A percentile compares a stretch with the other conserved stretches of the same genome.
These are phyloP conservation scores for Suhomyces wounanorum DNA, from an alignment of 1,139 yeast genomes.

Conservation along the genomic window DNA sequence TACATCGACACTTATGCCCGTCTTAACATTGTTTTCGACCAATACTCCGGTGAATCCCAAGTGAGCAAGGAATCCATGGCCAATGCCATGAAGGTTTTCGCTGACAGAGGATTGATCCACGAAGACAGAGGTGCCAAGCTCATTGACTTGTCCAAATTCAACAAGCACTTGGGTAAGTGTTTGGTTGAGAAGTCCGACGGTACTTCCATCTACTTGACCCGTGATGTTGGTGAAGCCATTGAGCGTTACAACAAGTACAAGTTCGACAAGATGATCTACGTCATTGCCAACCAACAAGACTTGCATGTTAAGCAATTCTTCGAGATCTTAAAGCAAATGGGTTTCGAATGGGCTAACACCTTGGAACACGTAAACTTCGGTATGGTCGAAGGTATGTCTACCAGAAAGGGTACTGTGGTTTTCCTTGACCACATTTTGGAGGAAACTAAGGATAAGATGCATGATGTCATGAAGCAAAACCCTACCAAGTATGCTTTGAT, in stretches of 20 bases:
- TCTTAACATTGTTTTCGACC: slow-evolving; percentile 83
- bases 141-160: slow-evolving; percentile 81
- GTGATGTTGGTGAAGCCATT: slow-evolving; percentile 97
- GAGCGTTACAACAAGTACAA: slow-evolving; percentile 82
- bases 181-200: slow-evolving; percentile 95
- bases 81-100: slow-evolving; percentile 61
- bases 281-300: slow-evolving; percentile 95
- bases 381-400: slow-evolving; percentile 98
- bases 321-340: slow-evolving; percentile 92
- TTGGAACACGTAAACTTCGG: slow-evolving; percentile 91
- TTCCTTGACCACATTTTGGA: slow-evolving; percentile 92
- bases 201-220: slow-evolving; percentile 88
- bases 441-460: slow-evolving; percentile 95
- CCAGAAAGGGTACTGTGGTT: slow-evolving; percentile 97
- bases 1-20: slow-evolving; percentile 89
- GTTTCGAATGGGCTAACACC: slow-evolving; percentile 80
- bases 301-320: slow-evolving; percentile 92
- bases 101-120: slow-evolving; percentile 69
- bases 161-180: slow-evolving; percentile 92
- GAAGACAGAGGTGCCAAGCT: slow-evolving; percentile 92
- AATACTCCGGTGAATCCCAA: slow-evolving; percentile 94
- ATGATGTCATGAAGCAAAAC: slow-evolving; percentile 94
- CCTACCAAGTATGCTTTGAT: slow-evolving; percentile 90
- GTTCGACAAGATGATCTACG: slow-evolving; percentile 95
- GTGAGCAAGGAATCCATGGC: slow-evolving; percentile 77